Evolutionary conservation across 163 green algal species (phyloP), one percentile per base, ranked within the genome.

Genomic region (Prototheca cutis): DNA sequence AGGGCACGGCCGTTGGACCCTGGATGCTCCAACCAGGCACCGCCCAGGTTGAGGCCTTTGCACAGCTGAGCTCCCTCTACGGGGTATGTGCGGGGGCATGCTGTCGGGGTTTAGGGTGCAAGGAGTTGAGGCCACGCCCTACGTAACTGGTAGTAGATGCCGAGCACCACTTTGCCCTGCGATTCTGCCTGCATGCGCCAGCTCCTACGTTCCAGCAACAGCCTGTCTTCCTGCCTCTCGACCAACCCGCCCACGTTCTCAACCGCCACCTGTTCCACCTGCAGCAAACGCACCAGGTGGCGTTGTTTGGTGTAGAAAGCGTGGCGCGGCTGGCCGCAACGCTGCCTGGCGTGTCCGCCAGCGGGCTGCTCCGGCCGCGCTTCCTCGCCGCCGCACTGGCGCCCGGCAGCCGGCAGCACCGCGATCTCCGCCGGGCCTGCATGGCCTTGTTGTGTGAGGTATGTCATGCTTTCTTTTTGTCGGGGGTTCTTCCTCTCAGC

Each of bases 51-150:
- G 55, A 57, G 34, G 18, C 58, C 24, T 53, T 40, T 5, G 39
- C 42, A 23, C 57, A 73, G 32, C 53, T 65, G 5, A 34, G 36
- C 6, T 48, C 25, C 15, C 27, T 65, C 21, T 65, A 58, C 30
- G 58, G 40, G 31, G 53, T 33, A 31, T 25, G 31, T 21, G 4
- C 62, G 24, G 18, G 34, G 19, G n/a, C n/a, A n/a, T n/a, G n/a
- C n/a, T n/a, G n/a, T n/a, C n/a, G n/a, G n/a, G n/a, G n/a, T n/a
- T n/a, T n/a, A n/a, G n/a, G n/a, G n/a, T n/a, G n/a, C n/a, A n/a
- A n/a, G n/a, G n/a, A n/a, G n/a, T n/a, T n/a, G n/a, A n/a, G n/a
- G n/a, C n/a, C n/a, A n/a, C n/a, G n/a, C n/a, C n/a, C n/a, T n/a
- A n/a, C n/a, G n/a, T n/a, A n/a, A n/a, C n/a, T n/a, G n/a, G n/a